These are phyloP conservation scores for Aspergillus brunneoviolaceus DNA, from an alignment of 2,329 filamentous ascomycete species.

Conservation along the genomic window DNA sequence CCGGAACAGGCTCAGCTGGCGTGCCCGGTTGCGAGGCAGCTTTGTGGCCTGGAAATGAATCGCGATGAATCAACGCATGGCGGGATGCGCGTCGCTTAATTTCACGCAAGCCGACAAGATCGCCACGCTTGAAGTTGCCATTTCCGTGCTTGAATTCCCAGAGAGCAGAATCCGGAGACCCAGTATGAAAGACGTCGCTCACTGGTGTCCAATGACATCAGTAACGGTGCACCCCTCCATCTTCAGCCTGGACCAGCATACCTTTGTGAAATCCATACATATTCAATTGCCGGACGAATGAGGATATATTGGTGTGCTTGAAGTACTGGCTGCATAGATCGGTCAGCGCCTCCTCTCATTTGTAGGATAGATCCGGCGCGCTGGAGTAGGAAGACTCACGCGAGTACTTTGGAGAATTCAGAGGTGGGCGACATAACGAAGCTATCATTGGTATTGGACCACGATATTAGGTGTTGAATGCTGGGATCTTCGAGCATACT, in stretches of 20 bases:
- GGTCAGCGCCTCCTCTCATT: conserved; percentile 4
- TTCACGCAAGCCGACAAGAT: conserved; percentile 84
- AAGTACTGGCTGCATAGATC: conserved; percentile 79
- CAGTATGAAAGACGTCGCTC: conserved; percentile 96
- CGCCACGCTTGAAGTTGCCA: conserved; percentile 93
- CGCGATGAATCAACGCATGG: conserved; percentile 88
- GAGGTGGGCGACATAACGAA: conserved; percentile 98
- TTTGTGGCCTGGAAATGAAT: conserved; percentile 80
- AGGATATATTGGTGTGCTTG: conserved; percentile 98
- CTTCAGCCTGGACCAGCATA: conserved; percentile 39
- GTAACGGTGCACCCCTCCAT: conserved; percentile 5
- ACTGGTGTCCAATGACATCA: conserved; percentile 54
- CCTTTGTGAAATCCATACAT: conserved; percentile 99
- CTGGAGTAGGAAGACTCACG: conserved; percentile 60
- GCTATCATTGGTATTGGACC: conserved; percentile 90
- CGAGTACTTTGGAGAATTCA: conserved; percentile 96
- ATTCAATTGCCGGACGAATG: conserved; percentile 94
- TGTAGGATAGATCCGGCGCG: not conserved
- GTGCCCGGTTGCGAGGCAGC: conserved; percentile 76
- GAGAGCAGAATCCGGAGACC: conserved; percentile 84
- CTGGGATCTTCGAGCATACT: conserved; percentile 95
- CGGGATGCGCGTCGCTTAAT: conserved; percentile 94
- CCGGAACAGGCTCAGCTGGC: conserved; percentile 78
- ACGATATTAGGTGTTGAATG: conserved; percentile 95
- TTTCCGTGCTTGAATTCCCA: conserved; percentile 99